Percentiles rank a stretch among this genome's conserved stretches.
phyloP scores from a whole-genome alignment of 106 monocot species.

The Dioscorea zingiberensis region DNA sequence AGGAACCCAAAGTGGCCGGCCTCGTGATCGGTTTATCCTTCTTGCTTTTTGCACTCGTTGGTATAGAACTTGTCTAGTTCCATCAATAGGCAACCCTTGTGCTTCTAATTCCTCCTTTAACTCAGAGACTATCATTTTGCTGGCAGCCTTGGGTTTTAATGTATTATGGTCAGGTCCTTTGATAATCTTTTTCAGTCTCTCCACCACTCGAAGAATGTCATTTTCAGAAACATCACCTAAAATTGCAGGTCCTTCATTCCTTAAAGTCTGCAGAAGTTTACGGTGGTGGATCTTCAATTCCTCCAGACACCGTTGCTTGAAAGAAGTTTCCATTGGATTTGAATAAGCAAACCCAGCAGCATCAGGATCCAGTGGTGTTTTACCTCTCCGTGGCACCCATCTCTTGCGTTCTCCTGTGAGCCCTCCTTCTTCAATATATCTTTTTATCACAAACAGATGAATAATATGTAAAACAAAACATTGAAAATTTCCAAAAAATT shows the following conservation, averaged over 20 bases:
- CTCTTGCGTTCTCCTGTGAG: slow-evolving; percentile 96
- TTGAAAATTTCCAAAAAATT: too few species aligned
- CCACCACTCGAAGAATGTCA: slow-evolving; percentile 67
- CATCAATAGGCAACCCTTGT: slow-evolving; percentile 92
- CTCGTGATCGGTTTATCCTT: slow-evolving; percentile 96
- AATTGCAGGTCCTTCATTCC: slow-evolving; percentile 69
- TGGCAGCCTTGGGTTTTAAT: slow-evolving; percentile 93
- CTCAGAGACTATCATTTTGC: slow-evolving; percentile 97
- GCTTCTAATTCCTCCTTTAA: slow-evolving; percentile 92
- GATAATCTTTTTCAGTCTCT: slow-evolving; percentile 66
- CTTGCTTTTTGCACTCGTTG: slow-evolving; percentile 97
- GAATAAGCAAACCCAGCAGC: slow-evolving; percentile 90
- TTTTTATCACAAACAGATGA: slow-evolving; percentile 11
- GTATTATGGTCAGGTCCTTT: slow-evolving; percentile 70
- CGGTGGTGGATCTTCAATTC: slow-evolving; percentile 76
- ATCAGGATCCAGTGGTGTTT: slow-evolving; percentile 93
- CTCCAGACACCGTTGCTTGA: slow-evolving; percentile 81
- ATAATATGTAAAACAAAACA: too few species aligned
- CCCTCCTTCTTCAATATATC: slow-evolving; percentile 94
- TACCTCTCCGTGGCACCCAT: slow-evolving; percentile 94
- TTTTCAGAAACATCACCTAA: slow-evolving; percentile 63
- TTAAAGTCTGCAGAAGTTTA: slow-evolving; percentile 65
- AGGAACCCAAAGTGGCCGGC: slow-evolving; percentile 94
- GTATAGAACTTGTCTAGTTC: slow-evolving; percentile 90
- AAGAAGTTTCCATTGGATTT: slow-evolving; percentile 90